Conservation (phyloP, 805 yeast species). For the Dipodascus albidus region DNA sequence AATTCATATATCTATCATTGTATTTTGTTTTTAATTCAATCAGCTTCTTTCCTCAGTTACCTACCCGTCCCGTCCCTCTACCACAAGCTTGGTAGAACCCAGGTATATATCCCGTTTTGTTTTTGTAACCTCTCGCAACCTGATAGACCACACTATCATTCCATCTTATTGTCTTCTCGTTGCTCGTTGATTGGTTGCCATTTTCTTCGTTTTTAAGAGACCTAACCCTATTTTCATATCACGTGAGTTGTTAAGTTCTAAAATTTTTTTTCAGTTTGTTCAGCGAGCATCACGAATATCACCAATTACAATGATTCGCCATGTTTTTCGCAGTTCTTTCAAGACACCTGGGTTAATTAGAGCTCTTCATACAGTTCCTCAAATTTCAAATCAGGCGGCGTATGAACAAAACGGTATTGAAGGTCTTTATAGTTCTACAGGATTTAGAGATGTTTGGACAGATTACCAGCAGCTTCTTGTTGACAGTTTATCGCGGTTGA, state of each 20-base stretch:
- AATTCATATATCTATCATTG: no score
- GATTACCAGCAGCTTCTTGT: constrained; percentile 55
- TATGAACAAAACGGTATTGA: constrained; percentile 41
- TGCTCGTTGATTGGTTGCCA: not conserved
- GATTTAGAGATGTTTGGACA: constrained; percentile 66
- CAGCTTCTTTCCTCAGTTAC: no score
- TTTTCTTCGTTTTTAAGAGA: not conserved
- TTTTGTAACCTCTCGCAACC: no score
- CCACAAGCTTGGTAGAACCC: no score
- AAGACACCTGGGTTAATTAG: constrained; percentile 11
- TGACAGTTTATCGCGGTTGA: constrained; percentile 46
- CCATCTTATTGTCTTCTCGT: not conserved
- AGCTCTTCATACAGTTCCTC: constrained; percentile 53
- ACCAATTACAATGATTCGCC: constrained; percentile 6
- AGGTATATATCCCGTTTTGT: no score
- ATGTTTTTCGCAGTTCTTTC: not conserved
- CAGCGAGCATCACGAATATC: not conserved
- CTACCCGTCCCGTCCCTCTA: no score
- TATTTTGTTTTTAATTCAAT: no score
- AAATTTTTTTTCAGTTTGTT: not conserved
- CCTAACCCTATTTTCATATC: not conserved
- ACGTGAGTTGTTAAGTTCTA: not conserved
- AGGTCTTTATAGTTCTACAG: constrained; percentile 54
- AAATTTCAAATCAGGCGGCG: constrained; percentile 30
- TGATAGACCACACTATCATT: no score